A percentile compares a stretch with the other conserved stretches of the same genome.
These are phyloP conservation scores for Candida patagonica DNA, from an alignment of 805 yeast species.

Conservation along the genomic window DNA sequence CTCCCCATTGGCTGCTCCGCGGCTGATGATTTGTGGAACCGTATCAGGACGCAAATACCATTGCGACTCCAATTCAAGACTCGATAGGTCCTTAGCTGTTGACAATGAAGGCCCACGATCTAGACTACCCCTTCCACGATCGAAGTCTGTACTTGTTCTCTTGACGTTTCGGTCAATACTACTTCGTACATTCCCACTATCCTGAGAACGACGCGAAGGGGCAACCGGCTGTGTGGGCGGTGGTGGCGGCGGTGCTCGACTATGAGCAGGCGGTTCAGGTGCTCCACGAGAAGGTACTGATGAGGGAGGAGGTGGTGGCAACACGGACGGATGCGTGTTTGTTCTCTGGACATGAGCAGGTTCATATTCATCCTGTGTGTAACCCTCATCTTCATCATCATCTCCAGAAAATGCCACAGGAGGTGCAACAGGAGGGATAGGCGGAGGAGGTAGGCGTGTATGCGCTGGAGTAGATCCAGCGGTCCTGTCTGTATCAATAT, in stretches of 20 bases:
- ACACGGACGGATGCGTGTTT: neutral
- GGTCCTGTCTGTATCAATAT: conserved; percentile 38
- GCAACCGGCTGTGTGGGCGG: conserved; percentile 16
- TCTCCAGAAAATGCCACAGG: conserved; percentile 1
- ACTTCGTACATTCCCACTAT: neutral
- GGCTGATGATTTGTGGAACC: conserved; percentile 45
- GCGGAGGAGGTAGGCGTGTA: conserved; percentile 4
- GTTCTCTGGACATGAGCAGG: neutral
- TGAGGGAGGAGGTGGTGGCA: conserved; percentile 8
- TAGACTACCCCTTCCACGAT: conserved; percentile 11
- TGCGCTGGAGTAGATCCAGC: conserved; percentile 5
- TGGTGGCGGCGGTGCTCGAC: conserved; percentile 15
- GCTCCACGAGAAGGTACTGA: conserved; percentile 13
- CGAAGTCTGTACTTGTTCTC: conserved; percentile 3
- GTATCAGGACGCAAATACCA: conserved; percentile 63
- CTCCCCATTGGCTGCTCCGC: conserved; percentile 37
- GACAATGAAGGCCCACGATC: conserved; percentile 17
- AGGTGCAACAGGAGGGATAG: conserved; percentile 15
- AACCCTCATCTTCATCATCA: conserved; percentile 7
- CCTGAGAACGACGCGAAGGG: conserved; percentile 20
- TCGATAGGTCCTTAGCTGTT: conserved; percentile 25
- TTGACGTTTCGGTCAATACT: neutral
- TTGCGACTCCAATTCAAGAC: conserved; percentile 28
- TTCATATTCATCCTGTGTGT: conserved; percentile 1
- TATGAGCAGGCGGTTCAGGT: conserved; percentile 14